Conservation (phyloP, 306 rosid species). For the Begonia loranthoides region DNA sequence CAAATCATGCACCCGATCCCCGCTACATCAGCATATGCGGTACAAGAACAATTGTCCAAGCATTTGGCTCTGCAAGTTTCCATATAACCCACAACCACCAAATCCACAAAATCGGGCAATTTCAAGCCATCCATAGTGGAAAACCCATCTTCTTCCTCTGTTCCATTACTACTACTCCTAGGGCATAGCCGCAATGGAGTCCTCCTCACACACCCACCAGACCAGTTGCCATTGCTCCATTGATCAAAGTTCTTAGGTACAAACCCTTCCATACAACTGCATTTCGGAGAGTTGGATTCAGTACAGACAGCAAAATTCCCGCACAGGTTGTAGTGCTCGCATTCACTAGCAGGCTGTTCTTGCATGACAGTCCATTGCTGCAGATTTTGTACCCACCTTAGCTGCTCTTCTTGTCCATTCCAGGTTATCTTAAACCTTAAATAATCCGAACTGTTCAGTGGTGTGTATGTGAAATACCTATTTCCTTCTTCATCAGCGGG, state of each 20-base stretch:
- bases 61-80: conserved; percentile 30
- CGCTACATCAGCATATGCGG: conserved; percentile 36
- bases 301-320: conserved; percentile 49
- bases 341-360: conserved; percentile 26
- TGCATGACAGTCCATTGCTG: conserved; percentile 25
- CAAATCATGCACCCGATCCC: conserved; percentile 75
- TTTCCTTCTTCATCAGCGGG: not conserved
- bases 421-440: conserved; percentile 43
- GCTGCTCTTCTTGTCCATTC: conserved; percentile 49
- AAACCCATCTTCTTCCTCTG: conserved; percentile 44
- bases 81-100: not conserved
- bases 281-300: conserved; percentile 13
- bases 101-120: conserved; percentile 60
- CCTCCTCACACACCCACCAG: conserved; percentile 51
- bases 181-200: conserved; percentile 29
- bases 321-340: conserved; percentile 62
- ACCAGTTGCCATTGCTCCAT: conserved; percentile 32
- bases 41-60: conserved; percentile 27
- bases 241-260: conserved; percentile 12
- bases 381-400: conserved; percentile 21
- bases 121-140: conserved; percentile 12
- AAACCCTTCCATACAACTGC: conserved; percentile 55
- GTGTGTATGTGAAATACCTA: conserved; percentile 20
- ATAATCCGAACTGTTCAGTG: conserved; percentile 5
- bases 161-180: conserved; percentile 11